These are phyloP conservation scores for Salix caprea DNA, from an alignment of 345 rosid genomes.

Conservation along the genomic window DNA sequence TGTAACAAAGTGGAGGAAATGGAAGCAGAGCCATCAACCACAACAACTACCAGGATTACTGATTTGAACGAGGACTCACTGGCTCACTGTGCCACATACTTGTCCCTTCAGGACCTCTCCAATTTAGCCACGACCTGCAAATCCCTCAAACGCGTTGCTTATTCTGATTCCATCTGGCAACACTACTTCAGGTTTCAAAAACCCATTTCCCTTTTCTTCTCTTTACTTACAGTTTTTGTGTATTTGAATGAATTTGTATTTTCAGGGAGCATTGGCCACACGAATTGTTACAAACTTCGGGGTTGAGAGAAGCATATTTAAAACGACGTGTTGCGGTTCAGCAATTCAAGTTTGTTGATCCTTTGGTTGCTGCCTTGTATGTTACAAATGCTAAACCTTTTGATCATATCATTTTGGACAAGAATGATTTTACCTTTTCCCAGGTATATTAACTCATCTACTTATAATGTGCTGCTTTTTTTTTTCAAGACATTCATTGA, in stretches of 20 bases:
- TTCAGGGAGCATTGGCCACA: slow-evolving; percentile 50
- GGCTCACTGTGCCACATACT: slow-evolving; percentile 45
- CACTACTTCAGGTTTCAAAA: slow-evolving; percentile 38
- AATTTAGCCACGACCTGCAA: slow-evolving; percentile 51
- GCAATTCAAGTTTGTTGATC: slow-evolving; percentile 55
- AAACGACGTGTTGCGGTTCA: slow-evolving; percentile 39
- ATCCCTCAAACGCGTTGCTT: slow-evolving; percentile 38
- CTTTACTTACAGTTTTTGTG: background rate
- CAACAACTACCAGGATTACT: slow-evolving; percentile 16
- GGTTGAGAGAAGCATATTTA: slow-evolving; percentile 47
- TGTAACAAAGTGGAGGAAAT: background rate
- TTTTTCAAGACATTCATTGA: background rate
- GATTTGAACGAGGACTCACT: slow-evolving; percentile 48
- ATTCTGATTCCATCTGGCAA: slow-evolving; percentile 51
- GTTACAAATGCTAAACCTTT: slow-evolving; percentile 18
- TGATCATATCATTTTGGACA: slow-evolving; percentile 38
- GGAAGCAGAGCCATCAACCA: slow-evolving; percentile 15
- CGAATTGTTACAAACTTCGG: slow-evolving; percentile 18
- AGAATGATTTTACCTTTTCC: slow-evolving; percentile 35
- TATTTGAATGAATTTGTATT: background rate
- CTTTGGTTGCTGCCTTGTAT: slow-evolving; percentile 22
- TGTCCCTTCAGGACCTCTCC: slow-evolving; percentile 39
- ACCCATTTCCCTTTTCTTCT: background rate
- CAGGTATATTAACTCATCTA: slow-evolving; percentile 30
- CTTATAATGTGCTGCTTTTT: background rate